Base-by-base conservation (phyloP, 1,139 yeast genomes). In the Meyerozyma smithsonii region DNA sequence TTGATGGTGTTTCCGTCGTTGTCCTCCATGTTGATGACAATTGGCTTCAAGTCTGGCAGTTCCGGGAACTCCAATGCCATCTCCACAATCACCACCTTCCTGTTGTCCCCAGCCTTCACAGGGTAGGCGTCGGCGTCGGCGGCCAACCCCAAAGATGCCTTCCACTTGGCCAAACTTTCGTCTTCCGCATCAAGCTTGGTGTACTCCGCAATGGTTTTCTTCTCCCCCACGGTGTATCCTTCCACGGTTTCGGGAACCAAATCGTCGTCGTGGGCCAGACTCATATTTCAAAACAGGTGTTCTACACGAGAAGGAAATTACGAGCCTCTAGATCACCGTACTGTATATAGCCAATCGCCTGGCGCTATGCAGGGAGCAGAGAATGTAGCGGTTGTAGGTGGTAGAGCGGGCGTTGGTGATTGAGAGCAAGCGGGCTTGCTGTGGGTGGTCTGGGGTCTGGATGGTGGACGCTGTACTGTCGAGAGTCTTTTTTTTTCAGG, bases 141-240 rank as follows among this genome's bases (percentile, higher is more conserved):
- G 28, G 79, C 58, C 45, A 89, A 69, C 1, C 97, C 97, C 32
- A 90, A 69, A 1, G 95, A 84, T 42, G 83, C 88, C 64, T 90
- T 90, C 97, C 97, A 90, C 61, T 86, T 87, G 48, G 85, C 87
- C 50, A 90, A 71, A 33, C 95, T 84, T 62, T 87, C 96, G 58
- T 89, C 97, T 51, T 88, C 87, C 6, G 94, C 94, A 58, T 89
- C 97, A 50, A 89, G 63, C 46, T 81, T 76, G 45, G 85, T 78
- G 62, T 89, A 89, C 59, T 89, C 96, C 38, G 79, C 90, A 42
- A 89, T 74, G 26, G 95, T 85, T 59, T 88, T 88, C 69, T 88
- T 88, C 47, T 84, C 92, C 4, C 86, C 78, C 18, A 88, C 92
- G 47, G 77, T 79, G 71, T 87, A 89, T 10, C 83, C 84, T 49